A percentile compares a stretch with the other conserved stretches of the same genome.
These are phyloP conservation scores for Brasilioporus rufonigricans DNA, from an alignment of 768 basidiomycete genomes.

Conservation along the genomic window DNA sequence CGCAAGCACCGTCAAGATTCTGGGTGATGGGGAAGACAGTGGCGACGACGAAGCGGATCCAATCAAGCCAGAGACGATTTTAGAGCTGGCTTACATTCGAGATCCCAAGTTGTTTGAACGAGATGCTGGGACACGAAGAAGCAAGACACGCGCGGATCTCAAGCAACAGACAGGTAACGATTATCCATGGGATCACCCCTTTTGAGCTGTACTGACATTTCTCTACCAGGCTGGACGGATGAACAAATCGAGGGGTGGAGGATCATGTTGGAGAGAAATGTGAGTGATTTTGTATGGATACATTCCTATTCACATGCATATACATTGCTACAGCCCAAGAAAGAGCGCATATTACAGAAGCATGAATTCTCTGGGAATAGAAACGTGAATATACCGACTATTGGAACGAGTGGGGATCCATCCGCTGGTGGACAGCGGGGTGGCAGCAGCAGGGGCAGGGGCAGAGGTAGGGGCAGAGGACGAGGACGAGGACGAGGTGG, in stretches of 20 bases:
- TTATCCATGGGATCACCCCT: neutral
- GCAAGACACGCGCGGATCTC: constrained; percentile 65
- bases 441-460: constrained; percentile 11
- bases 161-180: constrained; percentile 61
- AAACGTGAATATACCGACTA: constrained; percentile 9
- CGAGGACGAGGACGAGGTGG: constrained; percentile 43
- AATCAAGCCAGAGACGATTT: constrained; percentile 52
- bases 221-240: constrained; percentile 60
- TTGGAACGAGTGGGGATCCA: neutral
- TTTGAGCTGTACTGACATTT: neutral
- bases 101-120: constrained; percentile 77
- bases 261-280: constrained; percentile 86
- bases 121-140: constrained; percentile 67
- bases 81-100: constrained; percentile 76
- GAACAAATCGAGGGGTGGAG: constrained; percentile 93
- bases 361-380: constrained; percentile 75
- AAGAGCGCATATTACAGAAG: constrained; percentile 70
- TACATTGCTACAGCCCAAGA: constrained; percentile 52
- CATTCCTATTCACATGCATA: constrained; percentile 7
- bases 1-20: constrained; percentile 42
- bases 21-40: constrained; percentile 57
- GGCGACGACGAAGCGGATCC: constrained; percentile 35
- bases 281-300: constrained; percentile 37
- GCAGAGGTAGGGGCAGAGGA: constrained; percentile 34
- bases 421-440: constrained; percentile 14